These are phyloP conservation scores for Remersonia thermophila DNA, from an alignment of 2,329 filamentous ascomycete species.

Conservation along the genomic window DNA sequence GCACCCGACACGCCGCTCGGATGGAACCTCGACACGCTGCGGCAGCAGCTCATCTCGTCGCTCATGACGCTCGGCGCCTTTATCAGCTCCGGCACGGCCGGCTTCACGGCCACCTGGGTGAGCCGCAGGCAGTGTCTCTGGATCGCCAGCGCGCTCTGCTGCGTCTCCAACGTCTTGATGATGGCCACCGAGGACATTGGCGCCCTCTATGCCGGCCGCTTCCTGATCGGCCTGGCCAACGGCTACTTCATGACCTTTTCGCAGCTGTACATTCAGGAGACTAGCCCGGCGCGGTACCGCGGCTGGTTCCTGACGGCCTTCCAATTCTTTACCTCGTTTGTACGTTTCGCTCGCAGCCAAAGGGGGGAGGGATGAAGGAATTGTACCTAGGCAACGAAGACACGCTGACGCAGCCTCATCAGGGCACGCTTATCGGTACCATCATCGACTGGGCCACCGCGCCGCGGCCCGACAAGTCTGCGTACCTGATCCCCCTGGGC, in stretches of 20 bases:
- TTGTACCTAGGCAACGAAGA: no score
- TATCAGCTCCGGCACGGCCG: constrained; percentile 30
- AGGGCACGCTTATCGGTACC: constrained; percentile 29
- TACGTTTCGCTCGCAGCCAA: constrained; percentile 12
- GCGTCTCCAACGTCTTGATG: constrained; percentile 42
- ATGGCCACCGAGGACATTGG: constrained; percentile 42
- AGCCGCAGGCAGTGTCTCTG: constrained; percentile 28
- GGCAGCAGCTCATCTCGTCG: constrained; percentile 36
- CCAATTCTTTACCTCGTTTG: constrained; percentile 22
- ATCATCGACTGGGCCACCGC: constrained; percentile 38
- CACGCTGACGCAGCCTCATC: no score
- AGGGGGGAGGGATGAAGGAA: no score
- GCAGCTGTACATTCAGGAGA: constrained; percentile 26
- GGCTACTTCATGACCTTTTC: constrained; percentile 44
- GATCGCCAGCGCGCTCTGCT: constrained; percentile 36
- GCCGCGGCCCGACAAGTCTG: constrained; percentile 23
- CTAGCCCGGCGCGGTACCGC: constrained; percentile 20
- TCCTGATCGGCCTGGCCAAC: constrained; percentile 44
- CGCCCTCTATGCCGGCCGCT: constrained; percentile 40
- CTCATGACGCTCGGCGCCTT: constrained; percentile 37
- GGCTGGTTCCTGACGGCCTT: constrained; percentile 26
- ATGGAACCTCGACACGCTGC: constrained; percentile 32
- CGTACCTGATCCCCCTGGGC: constrained; percentile 30
- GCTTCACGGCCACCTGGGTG: constrained; percentile 25
- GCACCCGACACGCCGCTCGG: constrained; percentile 25